A percentile compares a stretch with the other conserved stretches of the same genome.
phyloP scores from a whole-genome alignment of 352 stramenopile species.

The Paralagenidium karlingii region DNA sequence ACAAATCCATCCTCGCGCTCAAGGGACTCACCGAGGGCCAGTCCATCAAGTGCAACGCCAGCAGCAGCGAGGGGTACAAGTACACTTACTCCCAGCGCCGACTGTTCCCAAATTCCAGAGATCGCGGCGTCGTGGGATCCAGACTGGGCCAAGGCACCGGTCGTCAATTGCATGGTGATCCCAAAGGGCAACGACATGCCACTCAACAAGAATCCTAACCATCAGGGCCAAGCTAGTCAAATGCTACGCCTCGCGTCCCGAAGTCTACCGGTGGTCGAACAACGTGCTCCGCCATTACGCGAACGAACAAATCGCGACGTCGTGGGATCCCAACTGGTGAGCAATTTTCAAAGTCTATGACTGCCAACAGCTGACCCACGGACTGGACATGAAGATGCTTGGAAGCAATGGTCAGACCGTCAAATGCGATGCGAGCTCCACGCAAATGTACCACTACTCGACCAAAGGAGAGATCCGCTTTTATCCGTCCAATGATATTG shows the following conservation, averaged over 20 bases:
- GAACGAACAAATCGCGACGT: conserved; percentile 8
- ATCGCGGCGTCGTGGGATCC: conserved; percentile 13
- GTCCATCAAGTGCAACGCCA: conserved; percentile 4
- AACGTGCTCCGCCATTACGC: conserved; percentile 14
- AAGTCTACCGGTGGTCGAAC: conserved; percentile 8
- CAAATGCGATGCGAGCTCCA: not conserved
- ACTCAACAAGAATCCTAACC: too few species aligned
- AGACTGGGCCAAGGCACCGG: conserved; percentile 1
- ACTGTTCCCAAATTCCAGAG: conserved; percentile 3
- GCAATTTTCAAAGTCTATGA: not conserved
- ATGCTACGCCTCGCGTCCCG: conserved; percentile 4
- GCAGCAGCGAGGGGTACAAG: conserved; percentile 1
- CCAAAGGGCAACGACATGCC: conserved; percentile 8
- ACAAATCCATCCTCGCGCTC: too few species aligned
- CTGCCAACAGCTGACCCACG: too few species aligned
- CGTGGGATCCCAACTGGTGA: conserved; percentile 11
- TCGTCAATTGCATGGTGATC: conserved; percentile 10
- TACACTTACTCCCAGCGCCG: conserved; percentile 2
- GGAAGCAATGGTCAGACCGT: conserved; percentile 11
- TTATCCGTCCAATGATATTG: conserved; percentile 7
- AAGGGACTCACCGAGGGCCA: conserved; percentile 8
- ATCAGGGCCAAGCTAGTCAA: conserved; percentile 13
- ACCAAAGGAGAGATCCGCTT: conserved; percentile 2
- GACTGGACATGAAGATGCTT: too few species aligned
- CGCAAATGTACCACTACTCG: conserved; percentile 3